Percentiles rank a stretch among this genome's conserved stretches.
Conservation (phyloP, 768 basidiomycete genomes). For the Pholiota conissans region DNA sequence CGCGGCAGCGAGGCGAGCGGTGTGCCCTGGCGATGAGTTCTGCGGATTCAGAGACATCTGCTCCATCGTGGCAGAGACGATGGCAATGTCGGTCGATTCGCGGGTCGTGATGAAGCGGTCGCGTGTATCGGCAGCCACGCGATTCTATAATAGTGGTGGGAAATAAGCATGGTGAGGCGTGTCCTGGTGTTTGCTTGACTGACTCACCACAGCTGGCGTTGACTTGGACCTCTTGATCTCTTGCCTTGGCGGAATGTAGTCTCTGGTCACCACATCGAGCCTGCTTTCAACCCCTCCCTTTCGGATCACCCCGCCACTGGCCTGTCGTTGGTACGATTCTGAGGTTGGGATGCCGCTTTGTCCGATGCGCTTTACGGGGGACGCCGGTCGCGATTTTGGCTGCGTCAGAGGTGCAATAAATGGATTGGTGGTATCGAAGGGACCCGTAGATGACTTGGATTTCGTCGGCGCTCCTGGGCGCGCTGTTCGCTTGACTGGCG, state of each 20-base stretch:
- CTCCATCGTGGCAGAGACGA: slow-evolving; percentile 64
- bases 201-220: slow-evolving; percentile 59
- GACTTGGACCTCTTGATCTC: slow-evolving; percentile 75
- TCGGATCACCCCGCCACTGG: slow-evolving; percentile 66
- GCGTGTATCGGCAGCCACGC: slow-evolving; percentile 44
- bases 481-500: slow-evolving; percentile 26
- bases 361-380: slow-evolving; percentile 65
- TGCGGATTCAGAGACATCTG: slow-evolving; percentile 58
- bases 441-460: slow-evolving; percentile 28
- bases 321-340: slow-evolving; percentile 60
- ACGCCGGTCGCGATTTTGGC: slow-evolving; percentile 48
- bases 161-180: background rate
- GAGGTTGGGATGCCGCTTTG: slow-evolving; percentile 47
- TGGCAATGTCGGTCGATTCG: slow-evolving; percentile 37
- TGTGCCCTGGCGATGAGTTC: slow-evolving; percentile 71
- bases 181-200: background rate
- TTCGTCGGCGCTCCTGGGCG: slow-evolving; percentile 26
- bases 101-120: slow-evolving; percentile 75
- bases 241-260: slow-evolving; percentile 66
- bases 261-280: slow-evolving; percentile 73
- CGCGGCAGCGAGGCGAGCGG: slow-evolving; percentile 74
- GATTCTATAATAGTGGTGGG: slow-evolving; percentile 34
- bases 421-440: slow-evolving; percentile 60
- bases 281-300: slow-evolving; percentile 78
- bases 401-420: slow-evolving; percentile 44